Base-by-base conservation (phyloP, 129 eudicot species). In the Gnaphalium uliginosum region DNA sequence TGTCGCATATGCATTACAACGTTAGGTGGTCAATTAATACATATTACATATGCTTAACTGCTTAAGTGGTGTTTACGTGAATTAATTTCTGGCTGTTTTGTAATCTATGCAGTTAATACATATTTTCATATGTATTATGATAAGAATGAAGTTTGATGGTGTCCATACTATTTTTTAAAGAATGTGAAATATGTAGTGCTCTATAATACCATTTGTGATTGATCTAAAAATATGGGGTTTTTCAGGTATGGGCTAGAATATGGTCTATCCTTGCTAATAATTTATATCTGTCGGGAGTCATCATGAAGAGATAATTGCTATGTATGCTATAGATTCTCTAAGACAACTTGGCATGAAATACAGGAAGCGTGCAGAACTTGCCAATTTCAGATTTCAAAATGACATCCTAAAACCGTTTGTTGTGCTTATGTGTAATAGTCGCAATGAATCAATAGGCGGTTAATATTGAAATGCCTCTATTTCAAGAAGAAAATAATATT, bases 171-270 rank as follows among this genome's bases (percentile, higher is more conserved):
- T n/a, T 27, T 27, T 27, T 27, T 1, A 27, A 27, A 74, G 60
- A 69, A 27, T 74, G 37, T 74, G 69, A 73, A 37, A 39, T 33
- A 53, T 8, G 66, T 15, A 3, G 22, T 21, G 73, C 22, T 64
- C 11, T 64, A 50, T 5, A 10, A 15, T 57, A 23, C 8, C 60
- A 68, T 18, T 39, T 68, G 27, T 58, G 33, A 58, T 58, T 77
- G 76, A 77, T 43, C 29, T 2, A 15, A 68, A 58, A 41, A 69
- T 58, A 69, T 78, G 22, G 29, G 27, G 46, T 17, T 26, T 46
- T 81, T 57, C 87, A 93, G 98, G 98, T 93, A 54, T 93, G 98
- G 98, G 98, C 98, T 24, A 88, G 97, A 84, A 90, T 93, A 79
- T 93, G 98, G 98, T 85, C 91, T 74, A 97, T 93, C 67, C 82